Conservation (phyloP, 1,139 yeast species). For the Pneumocystis carinii region DNA sequence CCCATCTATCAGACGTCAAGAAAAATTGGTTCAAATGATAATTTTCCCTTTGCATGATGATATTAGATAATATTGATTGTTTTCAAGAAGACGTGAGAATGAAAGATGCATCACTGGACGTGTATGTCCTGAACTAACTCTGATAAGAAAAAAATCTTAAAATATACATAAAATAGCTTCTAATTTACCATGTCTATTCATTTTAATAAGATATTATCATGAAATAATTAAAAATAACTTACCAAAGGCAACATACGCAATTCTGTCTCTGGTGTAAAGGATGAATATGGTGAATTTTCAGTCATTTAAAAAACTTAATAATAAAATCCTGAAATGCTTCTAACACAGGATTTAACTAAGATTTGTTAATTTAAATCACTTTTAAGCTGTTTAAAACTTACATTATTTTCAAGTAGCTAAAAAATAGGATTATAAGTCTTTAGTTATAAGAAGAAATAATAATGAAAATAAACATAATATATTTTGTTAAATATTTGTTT, state of each 20-base stretch:
- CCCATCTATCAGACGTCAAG: constrained; percentile 20
- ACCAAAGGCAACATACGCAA: not conserved
- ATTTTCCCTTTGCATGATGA: constrained; percentile 23
- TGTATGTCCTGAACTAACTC: constrained; percentile 25
- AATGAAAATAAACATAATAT: no score
- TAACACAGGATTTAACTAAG: not conserved
- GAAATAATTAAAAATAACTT: not conserved
- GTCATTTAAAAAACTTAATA: not conserved
- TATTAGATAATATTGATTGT: constrained; percentile 18
- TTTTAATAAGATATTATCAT: not conserved
- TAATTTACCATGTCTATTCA: not conserved
- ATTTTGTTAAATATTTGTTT: no score
- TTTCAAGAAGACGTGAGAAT: constrained; percentile 19
- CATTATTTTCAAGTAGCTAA: no score
- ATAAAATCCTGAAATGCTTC: not conserved
- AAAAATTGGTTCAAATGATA: not conserved
- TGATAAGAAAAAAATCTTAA: not conserved
- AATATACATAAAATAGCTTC: not conserved
- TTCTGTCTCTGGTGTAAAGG: not conserved
- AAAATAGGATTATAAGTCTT: no score
- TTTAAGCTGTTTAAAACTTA: not conserved
- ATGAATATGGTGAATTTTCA: not conserved
- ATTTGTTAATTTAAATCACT: not conserved
- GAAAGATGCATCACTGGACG: constrained; percentile 27
- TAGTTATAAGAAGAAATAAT: no score